Base-by-base conservation (phyloP, 768 basidiomycete species). In the Gelatoporia subvermispora region DNA sequence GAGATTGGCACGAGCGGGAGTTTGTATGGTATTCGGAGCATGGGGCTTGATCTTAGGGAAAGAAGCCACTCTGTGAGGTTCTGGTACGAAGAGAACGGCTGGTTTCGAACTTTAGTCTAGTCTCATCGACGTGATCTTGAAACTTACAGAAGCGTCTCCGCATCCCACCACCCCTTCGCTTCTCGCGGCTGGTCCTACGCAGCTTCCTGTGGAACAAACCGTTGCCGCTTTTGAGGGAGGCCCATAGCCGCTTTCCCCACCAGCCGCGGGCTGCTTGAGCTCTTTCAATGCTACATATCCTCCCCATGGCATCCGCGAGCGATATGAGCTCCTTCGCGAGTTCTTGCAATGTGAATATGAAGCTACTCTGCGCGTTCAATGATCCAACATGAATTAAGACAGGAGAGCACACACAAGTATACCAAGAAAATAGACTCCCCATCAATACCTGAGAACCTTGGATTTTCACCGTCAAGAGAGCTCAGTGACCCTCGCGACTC, bases 321-420 rank as follows among this genome's bases (percentile, higher is more conserved):
- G 81, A 82, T 25, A 86, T 72, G 43, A 95, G 66, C 65, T 98
- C 95, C 49, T 78, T 73, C 8, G 90, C 79, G 62, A 97, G 97
- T 62, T 98, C 96, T 67, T 99, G 93, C 38, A 97, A 65, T 0
- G 93, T 95, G 67, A 97, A 99, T 54, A 96, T 87, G 68, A 95
- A 97, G 71, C 93, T 96, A 53, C 35, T 20, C 10, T 2, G 21
- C 25, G 38, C 7, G 20, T 10, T 21, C 28, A 48, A 31, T 8
- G 18, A 25, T n/a, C 23, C 4, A 35, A 37, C 11, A 7, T 50
- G 45, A 49, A 13, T 48, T 23, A 10, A 20, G 21, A 42, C 24
- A 23, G 16, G 10, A 22, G 8, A 35, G 3, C 45, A 73, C 91
- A 63, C 52, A 94, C 93, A 93, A 95, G 61, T 94, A 95, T 0